A percentile compares a stretch with the other conserved stretches of the same genome.
These are phyloP conservation scores for Phytophthora lateralis DNA, from an alignment of 352 stramenopile species.

Conservation along the genomic window DNA sequence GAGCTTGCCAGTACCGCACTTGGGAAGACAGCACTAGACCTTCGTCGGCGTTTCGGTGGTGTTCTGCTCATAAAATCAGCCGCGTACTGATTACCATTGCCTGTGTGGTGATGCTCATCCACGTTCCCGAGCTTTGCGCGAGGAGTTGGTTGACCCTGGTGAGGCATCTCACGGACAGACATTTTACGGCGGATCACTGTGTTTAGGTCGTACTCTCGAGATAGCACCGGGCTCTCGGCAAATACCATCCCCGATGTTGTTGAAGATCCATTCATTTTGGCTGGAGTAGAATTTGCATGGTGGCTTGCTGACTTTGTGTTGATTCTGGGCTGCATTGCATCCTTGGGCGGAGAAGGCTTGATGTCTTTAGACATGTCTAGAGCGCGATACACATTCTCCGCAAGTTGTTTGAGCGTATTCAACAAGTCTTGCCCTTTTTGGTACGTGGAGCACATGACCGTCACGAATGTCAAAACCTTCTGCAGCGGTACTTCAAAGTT, in stretches of 20 bases:
- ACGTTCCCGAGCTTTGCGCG: slow-evolving; percentile 6
- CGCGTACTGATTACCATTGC: slow-evolving; percentile 16
- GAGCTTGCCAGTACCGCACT: slow-evolving; percentile 29
- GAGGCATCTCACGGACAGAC: slow-evolving; percentile 53
- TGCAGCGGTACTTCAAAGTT: slow-evolving; percentile 74
- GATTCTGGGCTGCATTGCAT: slow-evolving; percentile 24
- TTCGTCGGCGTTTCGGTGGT: slow-evolving; percentile 26
- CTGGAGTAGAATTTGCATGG: not conserved
- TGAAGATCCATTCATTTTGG: slow-evolving; percentile 4
- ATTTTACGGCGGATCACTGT: slow-evolving; percentile 83
- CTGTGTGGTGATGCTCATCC: not conserved
- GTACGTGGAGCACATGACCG: slow-evolving; percentile 85
- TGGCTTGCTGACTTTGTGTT: slow-evolving; percentile 14
- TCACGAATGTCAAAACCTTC: slow-evolving; percentile 81
- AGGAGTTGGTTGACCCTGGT: slow-evolving; percentile 8
- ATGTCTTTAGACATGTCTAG: slow-evolving; percentile 83
- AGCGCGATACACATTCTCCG: slow-evolving; percentile 80
- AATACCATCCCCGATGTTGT: slow-evolving; percentile 13
- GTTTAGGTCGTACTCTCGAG: slow-evolving; percentile 76
- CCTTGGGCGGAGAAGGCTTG: slow-evolving; percentile 39
- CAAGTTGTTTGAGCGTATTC: slow-evolving; percentile 77
- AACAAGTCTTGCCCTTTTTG: slow-evolving; percentile 72
- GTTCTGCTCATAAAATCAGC: slow-evolving; percentile 36
- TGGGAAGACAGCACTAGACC: slow-evolving; percentile 30
- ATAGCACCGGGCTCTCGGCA: slow-evolving; percentile 46